These are phyloP conservation scores for Ophiostoma pallidulum DNA, from an alignment of 2,329 filamentous ascomycete genomes.

Conservation along the genomic window DNA sequence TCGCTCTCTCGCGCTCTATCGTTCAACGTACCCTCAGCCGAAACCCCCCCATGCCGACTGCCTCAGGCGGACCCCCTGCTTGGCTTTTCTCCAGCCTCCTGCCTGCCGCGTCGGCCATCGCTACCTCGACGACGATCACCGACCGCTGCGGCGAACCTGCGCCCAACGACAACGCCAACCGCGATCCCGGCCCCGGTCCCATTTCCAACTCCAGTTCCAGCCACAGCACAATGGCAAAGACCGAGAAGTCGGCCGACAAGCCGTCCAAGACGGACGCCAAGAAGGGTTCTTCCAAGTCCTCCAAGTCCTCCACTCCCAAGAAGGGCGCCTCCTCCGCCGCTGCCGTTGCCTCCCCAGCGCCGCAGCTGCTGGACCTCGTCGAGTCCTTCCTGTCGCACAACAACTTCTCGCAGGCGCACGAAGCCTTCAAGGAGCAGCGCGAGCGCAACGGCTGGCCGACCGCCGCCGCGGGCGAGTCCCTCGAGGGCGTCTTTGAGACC, in stretches of 20 bases:
- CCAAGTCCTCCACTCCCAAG: too few species aligned
- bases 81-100: slow-evolving; percentile 18
- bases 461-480: slow-evolving; percentile 25
- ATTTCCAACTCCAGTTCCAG: too few species aligned
- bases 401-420: slow-evolving; percentile 52
- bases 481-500: slow-evolving; percentile 40
- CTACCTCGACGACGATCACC: neutral
- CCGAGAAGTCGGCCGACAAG: slow-evolving; percentile 16
- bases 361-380: slow-evolving; percentile 57
- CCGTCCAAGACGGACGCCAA: slow-evolving; percentile 9
- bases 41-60: slow-evolving; percentile 6
- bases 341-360: slow-evolving; percentile 31
- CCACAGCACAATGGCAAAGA: slow-evolving; percentile 14
- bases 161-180: neutral
- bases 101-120: neutral
- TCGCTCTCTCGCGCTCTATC: too few species aligned
- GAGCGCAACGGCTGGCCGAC: slow-evolving; percentile 41
- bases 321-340: slow-evolving; percentile 10
- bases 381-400: slow-evolving; percentile 57
- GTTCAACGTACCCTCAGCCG: too few species aligned
- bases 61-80: slow-evolving; percentile 9
- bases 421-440: slow-evolving; percentile 54
- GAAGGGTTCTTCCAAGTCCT: neutral
- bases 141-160: neutral
- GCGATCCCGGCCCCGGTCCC: too few species aligned